Evolutionary conservation across 1,139 yeast species (phyloP).

Genomic region (Geotrichum restrictum): DNA sequence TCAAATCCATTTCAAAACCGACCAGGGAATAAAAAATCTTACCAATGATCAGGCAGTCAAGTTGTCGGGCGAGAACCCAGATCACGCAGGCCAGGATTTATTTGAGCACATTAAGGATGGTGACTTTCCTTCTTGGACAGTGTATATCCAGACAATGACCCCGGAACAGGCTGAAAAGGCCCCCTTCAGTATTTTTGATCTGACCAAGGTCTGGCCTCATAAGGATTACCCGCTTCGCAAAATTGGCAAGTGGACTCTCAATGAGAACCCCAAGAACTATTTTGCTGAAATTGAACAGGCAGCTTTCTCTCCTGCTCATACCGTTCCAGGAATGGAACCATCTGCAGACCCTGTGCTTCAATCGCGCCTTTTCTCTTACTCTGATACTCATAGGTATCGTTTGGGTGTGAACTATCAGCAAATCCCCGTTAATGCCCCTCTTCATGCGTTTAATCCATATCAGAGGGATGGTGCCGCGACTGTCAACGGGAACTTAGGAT

Average conservation of each 20-base stretch:
- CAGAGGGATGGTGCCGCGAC: constrained; percentile 86
- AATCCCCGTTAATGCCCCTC: constrained; percentile 65
- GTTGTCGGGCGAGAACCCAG: constrained; percentile 59
- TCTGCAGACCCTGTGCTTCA: constrained; percentile 86
- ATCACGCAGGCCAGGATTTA: constrained; percentile 55
- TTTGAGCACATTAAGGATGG: constrained; percentile 57
- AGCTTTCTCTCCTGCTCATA: constrained; percentile 78
- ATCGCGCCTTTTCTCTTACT: constrained; percentile 77
- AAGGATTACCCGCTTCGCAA: constrained; percentile 68
- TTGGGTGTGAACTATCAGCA: constrained; percentile 68
- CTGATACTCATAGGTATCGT: constrained; percentile 73
- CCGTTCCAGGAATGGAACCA: constrained; percentile 80
- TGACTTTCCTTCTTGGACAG: constrained; percentile 60
- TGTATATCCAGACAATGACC: constrained; percentile 69
- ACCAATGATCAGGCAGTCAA: constrained; percentile 55
- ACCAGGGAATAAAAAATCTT: constrained; percentile 59
- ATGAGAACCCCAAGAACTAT: constrained; percentile 72
- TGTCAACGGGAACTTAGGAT: constrained; percentile 74
- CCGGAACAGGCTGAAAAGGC: constrained; percentile 61
- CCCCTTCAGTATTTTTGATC: constrained; percentile 55
- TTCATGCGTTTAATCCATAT: constrained; percentile 38
- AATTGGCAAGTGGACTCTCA: constrained; percentile 65
- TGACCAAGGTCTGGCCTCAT: constrained; percentile 81
- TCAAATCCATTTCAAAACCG: constrained; percentile 60
- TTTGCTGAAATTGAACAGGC: constrained; percentile 81